Base-by-base conservation (phyloP, 257 asterid genomes). In the Solanum lignicaule region DNA sequence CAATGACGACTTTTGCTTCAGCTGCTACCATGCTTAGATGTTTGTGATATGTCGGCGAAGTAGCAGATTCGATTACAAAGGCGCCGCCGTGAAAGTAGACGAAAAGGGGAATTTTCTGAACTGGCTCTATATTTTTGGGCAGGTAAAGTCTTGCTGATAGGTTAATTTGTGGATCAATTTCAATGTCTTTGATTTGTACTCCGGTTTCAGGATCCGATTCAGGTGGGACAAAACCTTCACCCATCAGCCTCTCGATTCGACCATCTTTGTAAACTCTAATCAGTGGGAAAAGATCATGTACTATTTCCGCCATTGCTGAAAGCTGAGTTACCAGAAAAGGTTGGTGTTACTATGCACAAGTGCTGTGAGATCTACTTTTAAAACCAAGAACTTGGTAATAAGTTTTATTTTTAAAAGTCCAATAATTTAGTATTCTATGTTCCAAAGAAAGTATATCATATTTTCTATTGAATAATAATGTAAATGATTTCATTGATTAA, bases 31-130 rank as follows among this genome's bases (percentile, higher is more conserved):
- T 81, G 82, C 69, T 91, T 6, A 94, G 16, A 89, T 88, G 89
- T 3, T 84, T 85, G 72, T 93, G 92, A 85, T 92, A 91, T 1
- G 78, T 25, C 0, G 91, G 87, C 5, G 92, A 87, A 88, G 89
- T 93, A 65, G 97, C 90, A 9, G 98, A 93, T 36, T 86, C 89
- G 2, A 89, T 23, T 25, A 88, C 29, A 33, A 95, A 95, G 4
- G 79, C 97, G 11, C 98, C 98, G 27, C 97, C 98, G 52, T 94
- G 98, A 38, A 90, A 91, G 91, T 94, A 95, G 76, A 95, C 88
- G 0, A 93, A 36, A 0, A 94, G 88, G 1, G 98, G 96, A 9
- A 92, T 94, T 71, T 93, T 93, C 0, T 66, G 48, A n/a, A 43
- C 83, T 4, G 89, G 89, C 5, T 43, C n/a, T 31, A 90, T 32